Evolutionary conservation across 148 eudicot species (phyloP).

Genomic region (Rhododendron ferrugineum): DNA sequence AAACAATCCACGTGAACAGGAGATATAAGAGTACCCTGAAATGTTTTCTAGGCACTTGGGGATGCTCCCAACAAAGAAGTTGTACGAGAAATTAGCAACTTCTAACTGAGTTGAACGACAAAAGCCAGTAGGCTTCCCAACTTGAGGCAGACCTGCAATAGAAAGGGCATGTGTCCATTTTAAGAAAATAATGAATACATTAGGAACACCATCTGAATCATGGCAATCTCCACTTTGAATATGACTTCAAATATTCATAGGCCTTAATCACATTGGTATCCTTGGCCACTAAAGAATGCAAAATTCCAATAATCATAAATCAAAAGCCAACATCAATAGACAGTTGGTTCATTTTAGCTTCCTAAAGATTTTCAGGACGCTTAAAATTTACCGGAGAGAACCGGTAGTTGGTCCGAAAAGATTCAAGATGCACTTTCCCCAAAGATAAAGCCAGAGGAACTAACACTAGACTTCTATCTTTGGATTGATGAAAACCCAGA

Average conservation of each 20-base stretch:
- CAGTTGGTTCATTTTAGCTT: background rate
- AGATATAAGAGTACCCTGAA: constrained; percentile 46
- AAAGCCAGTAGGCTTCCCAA: constrained; percentile 46
- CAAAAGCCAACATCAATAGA: background rate
- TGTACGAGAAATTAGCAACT: constrained; percentile 72
- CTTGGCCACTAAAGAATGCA: background rate
- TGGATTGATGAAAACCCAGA: background rate
- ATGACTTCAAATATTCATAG: background rate
- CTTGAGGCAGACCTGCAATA: constrained; percentile 55
- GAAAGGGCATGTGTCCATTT: background rate
- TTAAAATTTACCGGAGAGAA: background rate
- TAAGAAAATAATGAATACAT: background rate
- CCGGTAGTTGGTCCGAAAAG: background rate
- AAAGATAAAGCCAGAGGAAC: background rate
- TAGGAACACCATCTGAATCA: background rate
- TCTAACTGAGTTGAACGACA: constrained; percentile 71
- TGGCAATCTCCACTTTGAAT: background rate
- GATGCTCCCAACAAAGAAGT: constrained; percentile 65
- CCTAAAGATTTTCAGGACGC: background rate
- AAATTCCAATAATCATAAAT: background rate
- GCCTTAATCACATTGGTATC: background rate
- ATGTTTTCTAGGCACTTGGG: constrained; percentile 80
- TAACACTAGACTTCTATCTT: background rate
- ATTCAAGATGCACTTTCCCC: background rate
- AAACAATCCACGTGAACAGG: background rate